phyloP scores from a whole-genome alignment of 2,329 filamentous ascomycete species.

The Scopulariopsis brevicaulis region DNA sequence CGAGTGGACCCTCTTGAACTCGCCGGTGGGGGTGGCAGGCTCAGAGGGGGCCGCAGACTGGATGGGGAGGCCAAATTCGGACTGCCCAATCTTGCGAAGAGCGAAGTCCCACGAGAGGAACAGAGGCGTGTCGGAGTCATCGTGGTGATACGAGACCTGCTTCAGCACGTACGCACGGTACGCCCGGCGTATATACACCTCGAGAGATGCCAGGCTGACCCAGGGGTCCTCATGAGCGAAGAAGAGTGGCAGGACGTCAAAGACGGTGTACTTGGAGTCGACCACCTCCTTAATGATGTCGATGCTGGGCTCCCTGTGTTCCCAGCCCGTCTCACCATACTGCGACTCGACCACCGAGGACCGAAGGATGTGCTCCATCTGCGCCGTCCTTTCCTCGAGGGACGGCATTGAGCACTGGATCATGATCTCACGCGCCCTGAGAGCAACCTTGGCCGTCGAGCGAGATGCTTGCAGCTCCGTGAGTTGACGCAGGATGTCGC shows the following conservation, averaged over 20 bases:
- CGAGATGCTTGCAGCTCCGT: constrained; percentile 79
- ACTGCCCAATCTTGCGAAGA: constrained; percentile 83
- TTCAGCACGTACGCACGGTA: constrained; percentile 94
- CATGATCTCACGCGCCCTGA: constrained; percentile 94
- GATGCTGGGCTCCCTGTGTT: constrained; percentile 84
- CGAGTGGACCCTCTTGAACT: constrained; percentile 72
- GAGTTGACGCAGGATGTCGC: constrained; percentile 69
- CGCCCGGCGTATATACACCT: constrained; percentile 91
- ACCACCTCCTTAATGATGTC: constrained; percentile 95
- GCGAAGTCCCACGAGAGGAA: constrained; percentile 95
- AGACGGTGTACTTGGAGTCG: constrained; percentile 97
- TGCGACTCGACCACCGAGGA: constrained; percentile 94
- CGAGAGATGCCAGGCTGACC: constrained; percentile 86
- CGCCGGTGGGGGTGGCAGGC: constrained; percentile 61
- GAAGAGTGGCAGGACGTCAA: constrained; percentile 90
- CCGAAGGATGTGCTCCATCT: constrained; percentile 98
- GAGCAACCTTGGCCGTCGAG: constrained; percentile 82
- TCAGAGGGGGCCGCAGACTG: constrained; percentile 74
- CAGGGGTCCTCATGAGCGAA: constrained; percentile 90
- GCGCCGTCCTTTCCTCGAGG: constrained; percentile 82
- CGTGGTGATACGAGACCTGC: constrained; percentile 78
- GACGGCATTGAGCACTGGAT: constrained; percentile 96
- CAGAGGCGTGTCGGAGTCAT: constrained; percentile 57
- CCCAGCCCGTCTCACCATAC: constrained; percentile 94
- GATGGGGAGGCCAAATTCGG: constrained; percentile 75